These are phyloP conservation scores for Canariomyces notabilis DNA, from an alignment of 2,329 filamentous ascomycete genomes.

Conservation along the genomic window DNA sequence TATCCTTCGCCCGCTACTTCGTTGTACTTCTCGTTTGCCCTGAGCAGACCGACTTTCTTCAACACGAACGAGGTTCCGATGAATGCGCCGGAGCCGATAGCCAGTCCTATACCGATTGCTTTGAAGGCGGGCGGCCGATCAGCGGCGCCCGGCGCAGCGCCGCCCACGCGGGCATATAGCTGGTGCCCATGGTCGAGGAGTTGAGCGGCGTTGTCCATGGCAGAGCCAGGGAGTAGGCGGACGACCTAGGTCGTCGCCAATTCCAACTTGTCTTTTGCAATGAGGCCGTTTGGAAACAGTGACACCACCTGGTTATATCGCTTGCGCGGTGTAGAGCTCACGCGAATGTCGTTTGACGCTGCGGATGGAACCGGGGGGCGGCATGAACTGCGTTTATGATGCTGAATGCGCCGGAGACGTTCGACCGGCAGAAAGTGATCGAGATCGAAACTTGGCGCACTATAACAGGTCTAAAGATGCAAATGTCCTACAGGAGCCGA, in stretches of 20 bases:
- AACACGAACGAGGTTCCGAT: constrained; percentile 94
- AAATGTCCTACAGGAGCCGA: no score
- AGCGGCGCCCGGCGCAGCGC: constrained; percentile 20
- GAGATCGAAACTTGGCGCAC: background rate
- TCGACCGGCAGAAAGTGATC: background rate
- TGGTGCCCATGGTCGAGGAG: constrained; percentile 32
- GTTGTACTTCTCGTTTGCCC: constrained; percentile 92
- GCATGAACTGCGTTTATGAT: constrained; percentile 10
- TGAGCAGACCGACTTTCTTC: constrained; percentile 88
- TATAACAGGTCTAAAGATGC: no score
- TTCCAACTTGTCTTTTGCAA: background rate
- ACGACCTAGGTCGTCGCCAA: constrained; percentile 18
- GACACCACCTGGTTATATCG: background rate
- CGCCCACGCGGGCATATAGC: constrained; percentile 39
- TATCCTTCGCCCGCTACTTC: constrained; percentile 95
- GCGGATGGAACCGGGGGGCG: background rate
- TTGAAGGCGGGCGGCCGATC: constrained; percentile 62
- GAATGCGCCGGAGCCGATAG: constrained; percentile 81
- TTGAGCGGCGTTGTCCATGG: constrained; percentile 28
- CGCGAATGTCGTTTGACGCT: background rate
- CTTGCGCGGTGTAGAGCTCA: background rate
- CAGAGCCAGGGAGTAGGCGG: constrained; percentile 16
- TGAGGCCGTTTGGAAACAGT: background rate
- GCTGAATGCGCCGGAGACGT: background rate
- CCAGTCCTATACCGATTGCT: constrained; percentile 77